These are phyloP conservation scores for Collybiopsis confluens DNA, from an alignment of 768 basidiomycete species.

Conservation along the genomic window DNA sequence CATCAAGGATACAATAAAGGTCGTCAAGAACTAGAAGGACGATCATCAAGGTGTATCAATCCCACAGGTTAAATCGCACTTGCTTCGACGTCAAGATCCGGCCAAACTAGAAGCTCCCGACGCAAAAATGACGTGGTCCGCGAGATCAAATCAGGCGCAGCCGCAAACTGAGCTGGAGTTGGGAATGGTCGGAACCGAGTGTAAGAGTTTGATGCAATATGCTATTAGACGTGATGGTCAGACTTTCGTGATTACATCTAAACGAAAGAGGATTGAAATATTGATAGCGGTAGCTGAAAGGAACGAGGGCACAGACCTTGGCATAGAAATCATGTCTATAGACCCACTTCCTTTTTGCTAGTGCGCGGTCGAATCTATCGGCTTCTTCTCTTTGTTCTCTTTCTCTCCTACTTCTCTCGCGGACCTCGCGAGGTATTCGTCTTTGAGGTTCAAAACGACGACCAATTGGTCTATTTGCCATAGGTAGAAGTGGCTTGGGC, in stretches of 20 bases:
- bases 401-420: constrained; percentile 54
- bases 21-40: constrained; percentile 71
- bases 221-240: constrained; percentile 41
- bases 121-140: constrained; percentile 79
- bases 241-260: constrained; percentile 8
- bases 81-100: constrained; percentile 85
- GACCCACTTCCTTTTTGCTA: constrained; percentile 72
- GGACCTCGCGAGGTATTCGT: constrained; percentile 34
- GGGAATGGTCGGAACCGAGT: constrained; percentile 90
- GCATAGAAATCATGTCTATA: constrained; percentile 79
- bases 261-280: constrained; percentile 4
- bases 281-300: not conserved
- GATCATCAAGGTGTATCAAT: not conserved
- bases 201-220: constrained; percentile 82
- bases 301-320: constrained; percentile 52
- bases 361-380: constrained; percentile 73
- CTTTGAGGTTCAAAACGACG: constrained; percentile 26
- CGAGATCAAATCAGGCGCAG: constrained; percentile 68
- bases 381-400: constrained; percentile 49
- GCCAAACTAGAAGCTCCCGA: constrained; percentile 85
- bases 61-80: constrained; percentile 15
- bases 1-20: constrained; percentile 86
- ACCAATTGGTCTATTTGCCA: constrained; percentile 21
- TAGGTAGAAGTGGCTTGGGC: constrained; percentile 25
- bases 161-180: constrained; percentile 78